Conservation (phyloP, 805 yeast species). For the Nakazawaea molendinolei region DNA sequence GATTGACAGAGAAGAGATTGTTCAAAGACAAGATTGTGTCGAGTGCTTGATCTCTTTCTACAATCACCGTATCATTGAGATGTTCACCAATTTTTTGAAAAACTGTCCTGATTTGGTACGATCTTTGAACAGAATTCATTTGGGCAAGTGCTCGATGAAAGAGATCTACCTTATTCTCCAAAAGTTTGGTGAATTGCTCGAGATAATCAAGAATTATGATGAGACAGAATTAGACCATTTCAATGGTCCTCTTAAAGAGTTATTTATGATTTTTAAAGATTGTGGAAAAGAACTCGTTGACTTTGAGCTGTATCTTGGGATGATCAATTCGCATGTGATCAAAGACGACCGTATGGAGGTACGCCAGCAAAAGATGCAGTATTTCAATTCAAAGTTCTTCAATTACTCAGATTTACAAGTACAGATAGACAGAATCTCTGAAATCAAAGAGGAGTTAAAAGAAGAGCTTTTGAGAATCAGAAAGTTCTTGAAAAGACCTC, state of each 20-base stretch:
- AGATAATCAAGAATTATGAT: conserved; percentile 27
- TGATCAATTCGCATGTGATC: conserved; percentile 50
- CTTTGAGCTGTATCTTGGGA: conserved; percentile 30
- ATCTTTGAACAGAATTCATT: conserved; percentile 51
- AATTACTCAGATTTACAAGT: conserved; percentile 28
- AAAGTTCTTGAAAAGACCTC: conserved; percentile 44
- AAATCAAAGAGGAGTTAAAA: conserved; percentile 39
- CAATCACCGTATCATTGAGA: conserved; percentile 29
- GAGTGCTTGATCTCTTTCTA: conserved; percentile 36
- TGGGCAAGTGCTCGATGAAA: conserved; percentile 49
- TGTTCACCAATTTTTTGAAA: conserved; percentile 20
- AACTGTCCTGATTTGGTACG: conserved; percentile 52
- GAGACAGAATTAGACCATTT: conserved; percentile 20
- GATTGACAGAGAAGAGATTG: conserved; percentile 43
- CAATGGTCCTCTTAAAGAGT: conserved; percentile 16
- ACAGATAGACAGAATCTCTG: conserved; percentile 34
- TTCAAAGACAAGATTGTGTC: conserved; percentile 58
- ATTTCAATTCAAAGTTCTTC: conserved; percentile 38
- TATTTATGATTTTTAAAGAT: conserved; percentile 16
- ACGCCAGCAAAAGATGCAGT: conserved; percentile 37
- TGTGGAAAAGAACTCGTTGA: conserved; percentile 15
- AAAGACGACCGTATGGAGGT: conserved; percentile 37
- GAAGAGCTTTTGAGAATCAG: conserved; percentile 46
- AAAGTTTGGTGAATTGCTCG: conserved; percentile 38
- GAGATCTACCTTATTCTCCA: conserved; percentile 53